Evolutionary conservation across 116 monocot species (phyloP), one percentile per base, ranked within the genome.

Genomic region (Phalaenopsis hybrid): DNA sequence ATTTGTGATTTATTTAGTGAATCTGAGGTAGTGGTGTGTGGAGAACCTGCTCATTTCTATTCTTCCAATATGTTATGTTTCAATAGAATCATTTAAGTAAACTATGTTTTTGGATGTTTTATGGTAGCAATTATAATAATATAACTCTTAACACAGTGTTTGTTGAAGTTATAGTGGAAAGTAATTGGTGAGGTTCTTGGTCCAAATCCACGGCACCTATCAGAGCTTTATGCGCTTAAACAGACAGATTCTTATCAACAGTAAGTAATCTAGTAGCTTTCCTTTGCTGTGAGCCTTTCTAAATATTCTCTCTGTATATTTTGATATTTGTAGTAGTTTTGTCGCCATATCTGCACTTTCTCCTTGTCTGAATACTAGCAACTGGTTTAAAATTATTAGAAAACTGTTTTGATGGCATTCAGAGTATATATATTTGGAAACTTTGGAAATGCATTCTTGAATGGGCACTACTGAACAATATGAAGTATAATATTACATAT

Each of bases 161-260:
- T 82, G 69, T 86, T 89, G 87, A 93, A 93, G 83, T 91, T 92
- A 76, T 86, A 98, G 98, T 95, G 95, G 98, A 95, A 90, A 85
- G 92, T 91, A 81, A 87, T 98, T 55, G 87, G 86, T 74, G 95
- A 98, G 83, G 92, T 98, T 84, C 88, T 98, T 83, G 95, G 95
- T 18, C 76, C 95, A 85, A 98, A 90, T 72, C 95, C 90, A 50
- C 87, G 98, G 9, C 98, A 98, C 69, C 89, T 98, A 58, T 93
- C 88, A 44, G 98, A 98, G 79, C 57, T 98, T 15, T 89, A 98
- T 83, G 65, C 79, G 34, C 88, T 98, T 58, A 95, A 92, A 82
- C 85, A 87, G 78, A 87, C 85, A 57, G 85, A 70, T 76, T 45
- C 76, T 88, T 88, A 82, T 73, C 63, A 72, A 79, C 82, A 83